Evolutionary conservation across 345 rosid genomes (phyloP), one percentile per base, ranked within the genome.

Genomic region (Euphorbia tirucalli): DNA sequence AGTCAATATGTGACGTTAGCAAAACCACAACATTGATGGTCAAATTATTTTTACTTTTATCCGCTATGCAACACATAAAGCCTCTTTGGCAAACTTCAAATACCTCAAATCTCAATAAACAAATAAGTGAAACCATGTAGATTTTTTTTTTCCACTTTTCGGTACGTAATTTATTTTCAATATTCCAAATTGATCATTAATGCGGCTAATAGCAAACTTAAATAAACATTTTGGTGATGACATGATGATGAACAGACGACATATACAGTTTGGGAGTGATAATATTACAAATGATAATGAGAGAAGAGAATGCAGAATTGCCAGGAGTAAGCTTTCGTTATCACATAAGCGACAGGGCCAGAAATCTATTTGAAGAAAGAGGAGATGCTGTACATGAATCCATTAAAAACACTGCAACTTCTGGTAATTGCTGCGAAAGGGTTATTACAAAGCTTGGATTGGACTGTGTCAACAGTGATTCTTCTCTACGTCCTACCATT

Each of bases 201-300:
- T n/a, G n/a, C n/a, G n/a, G n/a, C n/a, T n/a, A n/a, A n/a, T n/a
- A n/a, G n/a, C n/a, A n/a, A n/a, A n/a, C n/a, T n/a, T n/a, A n/a
- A n/a, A n/a, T n/a, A n/a, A n/a, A n/a, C n/a, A n/a, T n/a, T n/a
- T n/a, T n/a, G n/a, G n/a, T n/a, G n/a, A n/a, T n/a, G n/a, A n/a
- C n/a, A n/a, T n/a, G n/a, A n/a, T n/a, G n/a, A 46, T 46, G 52
- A 57, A n/a, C 64, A 3, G 43, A 57, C 7, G 72, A 69, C 16
- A 58, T 69, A 13, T 57, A 69, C 22, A 57, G 46, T 41, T 39
- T 69, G 14, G 72, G 72, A 10, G 72, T 56, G 50, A 37, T 69
- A 7, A 69, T 57, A 39, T 18, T 69, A 18, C 72, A 69, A 18
- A 11, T 69, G 35, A 69, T 69, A 2, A 69, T 57, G 72, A 69